Evolutionary conservation across 192 early-diverging fungal species (phyloP).

Genomic region (Coemansia aciculifera): DNA sequence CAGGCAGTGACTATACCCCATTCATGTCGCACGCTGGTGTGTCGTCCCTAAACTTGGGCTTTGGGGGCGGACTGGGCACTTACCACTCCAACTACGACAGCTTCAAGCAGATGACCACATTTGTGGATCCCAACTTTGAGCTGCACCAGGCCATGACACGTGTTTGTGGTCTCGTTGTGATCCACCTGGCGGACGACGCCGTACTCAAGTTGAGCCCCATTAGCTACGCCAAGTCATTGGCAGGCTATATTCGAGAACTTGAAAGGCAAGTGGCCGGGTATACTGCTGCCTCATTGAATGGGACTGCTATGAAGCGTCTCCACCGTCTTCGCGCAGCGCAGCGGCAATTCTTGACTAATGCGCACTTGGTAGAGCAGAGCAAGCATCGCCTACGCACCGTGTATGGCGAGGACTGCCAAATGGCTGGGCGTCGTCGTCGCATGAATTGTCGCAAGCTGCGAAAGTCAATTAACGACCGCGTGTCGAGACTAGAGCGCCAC

Average conservation of each 20-base stretch:
- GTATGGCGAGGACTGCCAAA: constrained; percentile 53
- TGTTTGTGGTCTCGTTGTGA: constrained; percentile 53
- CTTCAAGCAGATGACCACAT: constrained; percentile 61
- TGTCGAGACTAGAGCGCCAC: constrained; percentile 57
- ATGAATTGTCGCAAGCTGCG: constrained; percentile 39
- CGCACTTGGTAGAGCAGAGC: constrained; percentile 35
- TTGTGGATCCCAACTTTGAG: constrained; percentile 58
- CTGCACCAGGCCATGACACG: constrained; percentile 57
- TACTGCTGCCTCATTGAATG: background rate
- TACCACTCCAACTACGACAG: constrained; percentile 73
- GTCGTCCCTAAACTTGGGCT: constrained; percentile 58
- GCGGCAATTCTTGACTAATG: constrained; percentile 33
- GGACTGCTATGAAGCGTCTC: constrained; percentile 11
- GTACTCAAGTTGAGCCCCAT: constrained; percentile 48
- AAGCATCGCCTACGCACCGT: constrained; percentile 23
- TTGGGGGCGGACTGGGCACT: constrained; percentile 55
- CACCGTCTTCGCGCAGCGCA: constrained; percentile 34
- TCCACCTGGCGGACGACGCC: constrained; percentile 54
- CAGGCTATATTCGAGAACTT: constrained; percentile 43
- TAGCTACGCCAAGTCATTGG: constrained; percentile 56
- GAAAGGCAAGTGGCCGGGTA: constrained; percentile 22
- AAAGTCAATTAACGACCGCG: constrained; percentile 52
- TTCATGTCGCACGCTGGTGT: constrained; percentile 68
- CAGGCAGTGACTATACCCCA: constrained; percentile 60
- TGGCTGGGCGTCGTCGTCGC: constrained; percentile 39